Percentiles rank a stretch among this genome's conserved stretches.
These are phyloP conservation scores for Pseudogymnoascus sp. DNA, from an alignment of 2,329 filamentous ascomycete species.

Conservation along the genomic window DNA sequence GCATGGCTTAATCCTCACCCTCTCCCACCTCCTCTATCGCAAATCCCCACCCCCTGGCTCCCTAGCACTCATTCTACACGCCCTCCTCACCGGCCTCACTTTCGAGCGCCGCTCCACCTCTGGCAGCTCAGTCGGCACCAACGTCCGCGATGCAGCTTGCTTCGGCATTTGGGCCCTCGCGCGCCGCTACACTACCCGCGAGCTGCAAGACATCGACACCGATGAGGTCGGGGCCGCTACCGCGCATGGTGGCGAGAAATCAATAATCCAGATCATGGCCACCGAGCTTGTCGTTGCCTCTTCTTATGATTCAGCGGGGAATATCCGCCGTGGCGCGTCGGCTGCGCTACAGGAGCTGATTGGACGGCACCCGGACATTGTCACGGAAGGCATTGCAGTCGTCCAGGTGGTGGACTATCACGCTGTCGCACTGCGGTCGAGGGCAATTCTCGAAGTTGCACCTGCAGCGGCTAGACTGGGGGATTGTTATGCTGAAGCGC, in stretches of 20 bases:
- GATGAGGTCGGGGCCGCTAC: conserved; percentile 21
- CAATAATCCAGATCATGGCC: conserved; percentile 68
- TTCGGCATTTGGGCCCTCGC: conserved; percentile 94
- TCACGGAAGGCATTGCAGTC: conserved; percentile 71
- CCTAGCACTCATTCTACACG: conserved; percentile 65
- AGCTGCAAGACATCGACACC: conserved; percentile 56
- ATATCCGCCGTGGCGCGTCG: conserved; percentile 85
- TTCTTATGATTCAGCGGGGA: conserved; percentile 81
- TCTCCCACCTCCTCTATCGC: conserved; percentile 80
- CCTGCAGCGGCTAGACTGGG: conserved; percentile 59
- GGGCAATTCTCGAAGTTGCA: conserved; percentile 73
- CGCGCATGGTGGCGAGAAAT: conserved; percentile 33
- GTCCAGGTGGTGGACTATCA: conserved; percentile 93
- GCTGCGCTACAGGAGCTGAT: conserved; percentile 91
- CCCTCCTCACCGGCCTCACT: conserved; percentile 67
- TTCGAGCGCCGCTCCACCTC: conserved; percentile 86
- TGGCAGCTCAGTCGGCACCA: conserved; percentile 77
- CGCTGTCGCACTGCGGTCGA: conserved; percentile 75
- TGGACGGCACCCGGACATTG: conserved; percentile 80
- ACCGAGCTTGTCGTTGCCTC: conserved; percentile 74
- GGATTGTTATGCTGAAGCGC: conserved; percentile 54
- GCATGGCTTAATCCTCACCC: conserved; percentile 84
- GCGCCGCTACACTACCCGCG: conserved; percentile 72
- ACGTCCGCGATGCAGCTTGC: conserved; percentile 89
- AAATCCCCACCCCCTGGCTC: conserved; percentile 65